phyloP scores from a whole-genome alignment of 2,329 filamentous ascomycete species.

The Ceratocystis cubensis region DNA sequence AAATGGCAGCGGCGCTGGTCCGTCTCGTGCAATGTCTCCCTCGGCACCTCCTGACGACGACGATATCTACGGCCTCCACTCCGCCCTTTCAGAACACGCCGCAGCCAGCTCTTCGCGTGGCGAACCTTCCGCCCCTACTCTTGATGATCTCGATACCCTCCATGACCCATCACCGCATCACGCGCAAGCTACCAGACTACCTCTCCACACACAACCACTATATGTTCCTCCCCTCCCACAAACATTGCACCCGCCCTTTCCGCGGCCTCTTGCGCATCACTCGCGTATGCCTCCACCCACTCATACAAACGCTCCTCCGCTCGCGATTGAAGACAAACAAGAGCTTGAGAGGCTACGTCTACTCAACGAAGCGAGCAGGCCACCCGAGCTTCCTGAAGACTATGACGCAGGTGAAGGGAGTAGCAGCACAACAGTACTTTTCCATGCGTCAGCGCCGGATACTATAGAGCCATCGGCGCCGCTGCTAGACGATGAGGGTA shows the following conservation, averaged over 20 bases:
- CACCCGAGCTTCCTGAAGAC: slow-evolving; percentile 45
- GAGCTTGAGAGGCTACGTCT: slow-evolving; percentile 58
- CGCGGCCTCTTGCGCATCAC: not conserved
- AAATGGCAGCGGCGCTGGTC: slow-evolving; percentile 23
- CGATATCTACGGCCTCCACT: slow-evolving; percentile 38
- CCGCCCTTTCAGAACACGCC: slow-evolving; percentile 32
- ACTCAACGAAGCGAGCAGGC: slow-evolving; percentile 52
- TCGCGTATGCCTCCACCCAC: slow-evolving; percentile 2
- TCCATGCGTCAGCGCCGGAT: slow-evolving; percentile 10
- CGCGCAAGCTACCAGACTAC: slow-evolving; percentile 6
- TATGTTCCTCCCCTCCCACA: slow-evolving; percentile 23
- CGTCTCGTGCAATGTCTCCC: slow-evolving; percentile 29
- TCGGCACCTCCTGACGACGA: slow-evolving; percentile 24
- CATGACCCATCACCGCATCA: slow-evolving; percentile 22
- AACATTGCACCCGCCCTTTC: slow-evolving; percentile 24
- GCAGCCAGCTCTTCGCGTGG: slow-evolving; percentile 15
- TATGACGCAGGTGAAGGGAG: slow-evolving; percentile 30
- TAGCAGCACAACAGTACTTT: slow-evolving; percentile 3
- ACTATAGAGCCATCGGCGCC: slow-evolving; percentile 24
- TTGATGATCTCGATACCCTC: slow-evolving; percentile 14
- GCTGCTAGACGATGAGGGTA: slow-evolving; percentile 25
- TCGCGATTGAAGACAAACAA: slow-evolving; percentile 56
- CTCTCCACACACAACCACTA: not conserved
- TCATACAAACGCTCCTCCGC: not conserved
- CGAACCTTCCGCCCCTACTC: slow-evolving; percentile 15